A percentile compares a stretch with the other conserved stretches of the same genome.
Conservation (phyloP, 2,329 filamentous ascomycete genomes). For the Fusarium clavum region DNA sequence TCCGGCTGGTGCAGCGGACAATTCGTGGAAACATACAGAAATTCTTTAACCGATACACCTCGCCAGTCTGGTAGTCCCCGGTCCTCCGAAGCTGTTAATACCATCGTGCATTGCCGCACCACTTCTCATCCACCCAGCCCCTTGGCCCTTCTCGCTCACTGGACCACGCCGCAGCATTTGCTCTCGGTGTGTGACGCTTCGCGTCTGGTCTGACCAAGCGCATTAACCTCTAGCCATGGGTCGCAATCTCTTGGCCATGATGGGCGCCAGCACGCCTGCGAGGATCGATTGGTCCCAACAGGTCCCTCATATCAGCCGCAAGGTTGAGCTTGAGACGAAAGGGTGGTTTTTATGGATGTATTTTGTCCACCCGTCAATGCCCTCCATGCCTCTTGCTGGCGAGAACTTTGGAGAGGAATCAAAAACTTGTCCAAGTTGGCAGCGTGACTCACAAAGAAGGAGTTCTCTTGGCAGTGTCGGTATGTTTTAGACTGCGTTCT, state of each 20-base stretch:
- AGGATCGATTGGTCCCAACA: conserved; percentile 46
- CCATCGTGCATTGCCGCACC: conserved; percentile 25
- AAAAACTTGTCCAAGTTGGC: conserved; percentile 95
- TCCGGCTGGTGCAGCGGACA: conserved; percentile 52
- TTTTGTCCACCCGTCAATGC: conserved; percentile 85
- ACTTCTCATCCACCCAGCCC: conserved; percentile 42
- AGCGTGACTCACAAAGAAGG: conserved; percentile 85
- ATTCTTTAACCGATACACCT: conserved; percentile 52
- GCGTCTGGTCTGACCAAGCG: conserved; percentile 66
- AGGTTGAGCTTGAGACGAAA: conserved; percentile 64
- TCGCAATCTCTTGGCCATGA: conserved; percentile 54
- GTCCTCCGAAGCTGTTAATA: conserved; percentile 53
- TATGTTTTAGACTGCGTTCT: conserved; percentile 25
- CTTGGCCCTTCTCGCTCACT: conserved; percentile 51
- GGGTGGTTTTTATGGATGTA: conserved; percentile 94
- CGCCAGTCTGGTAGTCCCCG: conserved; percentile 58
- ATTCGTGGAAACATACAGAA: conserved; percentile 61
- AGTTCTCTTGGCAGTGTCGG: conserved; percentile 49
- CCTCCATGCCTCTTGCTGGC: conserved; percentile 63
- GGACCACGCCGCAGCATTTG: conserved; percentile 56
- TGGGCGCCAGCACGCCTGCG: conserved; percentile 62
- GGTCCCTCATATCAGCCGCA: conserved; percentile 61
- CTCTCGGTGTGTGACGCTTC: conserved; percentile 59
- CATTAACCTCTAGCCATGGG: conserved; percentile 65
- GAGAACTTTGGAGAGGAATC: conserved; percentile 75